Evolutionary conservation across 495 filamentous ascomycete species (phyloP).

Genomic region (Lichina pygmaea): DNA sequence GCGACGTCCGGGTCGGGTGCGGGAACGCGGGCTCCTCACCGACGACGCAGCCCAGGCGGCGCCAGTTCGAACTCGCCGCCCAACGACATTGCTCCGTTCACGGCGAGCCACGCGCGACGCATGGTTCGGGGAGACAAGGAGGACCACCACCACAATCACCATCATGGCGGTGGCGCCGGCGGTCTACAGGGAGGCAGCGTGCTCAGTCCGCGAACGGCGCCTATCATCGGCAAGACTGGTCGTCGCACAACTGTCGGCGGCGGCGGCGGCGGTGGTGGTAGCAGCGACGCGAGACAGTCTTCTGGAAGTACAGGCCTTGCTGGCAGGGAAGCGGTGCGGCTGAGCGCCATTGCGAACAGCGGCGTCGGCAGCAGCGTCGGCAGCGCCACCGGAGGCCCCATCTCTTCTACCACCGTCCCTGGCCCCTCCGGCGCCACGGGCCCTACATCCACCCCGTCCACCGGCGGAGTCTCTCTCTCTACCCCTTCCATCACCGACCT

Average conservation of each 20-base stretch:
- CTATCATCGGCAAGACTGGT: constrained; percentile 29
- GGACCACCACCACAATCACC: constrained; percentile 11
- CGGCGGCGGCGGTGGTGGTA: background rate
- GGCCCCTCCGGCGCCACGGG: too few relatives aligned
- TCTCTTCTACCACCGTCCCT: too few relatives aligned
- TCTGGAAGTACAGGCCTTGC: constrained; percentile 15
- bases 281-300: background rate
- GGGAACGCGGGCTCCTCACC: constrained; percentile 15
- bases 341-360: constrained; percentile 12
- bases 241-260: constrained; percentile 24
- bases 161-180: too few relatives aligned
- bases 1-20: constrained; percentile 11
- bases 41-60: constrained; percentile 35
- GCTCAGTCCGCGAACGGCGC: constrained; percentile 35
- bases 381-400: background rate
- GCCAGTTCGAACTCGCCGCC: constrained; percentile 25
- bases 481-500: too few relatives aligned
- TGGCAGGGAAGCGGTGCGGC: constrained; percentile 17
- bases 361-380: background rate
- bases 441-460: too few relatives aligned
- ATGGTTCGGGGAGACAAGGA: constrained; percentile 46
- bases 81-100: constrained; percentile 33
- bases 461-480: too few relatives aligned
- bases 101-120: constrained; percentile 36
- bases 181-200: constrained; percentile 16